These are phyloP conservation scores for Fonsecaea monophora DNA, from an alignment of 2,329 filamentous ascomycete genomes.

Conservation along the genomic window DNA sequence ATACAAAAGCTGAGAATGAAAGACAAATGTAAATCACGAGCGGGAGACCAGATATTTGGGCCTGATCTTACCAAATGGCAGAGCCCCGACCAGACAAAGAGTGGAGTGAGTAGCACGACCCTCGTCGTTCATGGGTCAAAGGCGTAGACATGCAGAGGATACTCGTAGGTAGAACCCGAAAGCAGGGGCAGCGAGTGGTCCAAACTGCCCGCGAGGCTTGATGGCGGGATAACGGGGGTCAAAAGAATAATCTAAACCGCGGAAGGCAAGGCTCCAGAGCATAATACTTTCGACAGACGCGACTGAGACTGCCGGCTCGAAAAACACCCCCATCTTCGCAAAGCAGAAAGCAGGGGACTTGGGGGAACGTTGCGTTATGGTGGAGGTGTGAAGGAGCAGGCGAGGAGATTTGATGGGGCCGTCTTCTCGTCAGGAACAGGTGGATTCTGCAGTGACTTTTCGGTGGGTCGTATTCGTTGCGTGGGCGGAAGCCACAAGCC, in stretches of 20 bases:
- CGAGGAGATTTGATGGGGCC: slow-evolving; percentile 37
- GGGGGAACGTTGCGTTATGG: slow-evolving; percentile 24
- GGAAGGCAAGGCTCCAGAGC: slow-evolving; percentile 19
- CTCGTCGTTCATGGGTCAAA: slow-evolving; percentile 24
- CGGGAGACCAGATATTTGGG: slow-evolving; percentile 29
- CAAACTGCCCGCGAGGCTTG: slow-evolving; percentile 35
- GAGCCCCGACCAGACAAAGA: slow-evolving; percentile 14
- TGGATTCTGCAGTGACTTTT: slow-evolving; percentile 19
- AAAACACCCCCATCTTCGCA: slow-evolving; percentile 30
- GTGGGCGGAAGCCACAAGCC: slow-evolving; percentile 35
- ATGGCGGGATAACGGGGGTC: slow-evolving; percentile 27
- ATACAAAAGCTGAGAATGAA: slow-evolving; percentile 17
- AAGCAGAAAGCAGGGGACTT: slow-evolving; percentile 29
- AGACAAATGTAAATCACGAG: slow-evolving; percentile 4
- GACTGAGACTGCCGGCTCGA: slow-evolving; percentile 33
- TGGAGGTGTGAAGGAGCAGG: slow-evolving; percentile 37
- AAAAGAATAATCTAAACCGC: slow-evolving; percentile 20
- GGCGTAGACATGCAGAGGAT: slow-evolving; percentile 14
- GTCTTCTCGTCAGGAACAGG: slow-evolving; percentile 33
- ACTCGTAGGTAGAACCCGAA: slow-evolving; percentile 4
- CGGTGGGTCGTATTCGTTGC: slow-evolving; percentile 26
- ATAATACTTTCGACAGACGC: slow-evolving; percentile 31
- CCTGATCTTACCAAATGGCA: slow-evolving; percentile 24
- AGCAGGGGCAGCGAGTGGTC: slow-evolving; percentile 30
- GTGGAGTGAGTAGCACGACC: slow-evolving; percentile 27